Evolutionary conservation across 495 filamentous ascomycete species (phyloP).

Genomic region (Penicillium lagena): DNA sequence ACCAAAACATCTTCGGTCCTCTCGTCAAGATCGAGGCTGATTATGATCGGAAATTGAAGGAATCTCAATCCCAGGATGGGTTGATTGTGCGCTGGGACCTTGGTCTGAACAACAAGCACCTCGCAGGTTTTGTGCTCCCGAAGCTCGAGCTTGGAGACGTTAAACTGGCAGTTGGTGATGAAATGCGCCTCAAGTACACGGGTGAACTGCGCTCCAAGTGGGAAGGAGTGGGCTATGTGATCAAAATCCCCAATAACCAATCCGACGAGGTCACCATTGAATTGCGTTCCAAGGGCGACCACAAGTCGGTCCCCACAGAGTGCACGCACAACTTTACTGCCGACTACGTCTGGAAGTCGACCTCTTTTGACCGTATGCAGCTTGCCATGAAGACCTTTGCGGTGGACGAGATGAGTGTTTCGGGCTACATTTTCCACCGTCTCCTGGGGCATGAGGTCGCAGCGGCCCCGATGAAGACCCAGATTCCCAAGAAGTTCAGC

Average conservation of each 20-base stretch:
- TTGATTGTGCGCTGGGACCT: slow-evolving; percentile 93
- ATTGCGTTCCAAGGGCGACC: slow-evolving; percentile 78
- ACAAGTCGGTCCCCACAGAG: slow-evolving; percentile 93
- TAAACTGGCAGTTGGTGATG: slow-evolving; percentile 95
- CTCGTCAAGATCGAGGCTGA: slow-evolving; percentile 99
- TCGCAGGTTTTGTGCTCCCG: slow-evolving; percentile 91
- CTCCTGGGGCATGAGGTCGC: slow-evolving; percentile 94
- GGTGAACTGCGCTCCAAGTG: slow-evolving; percentile 90
- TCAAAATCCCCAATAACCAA: slow-evolving; percentile 99
- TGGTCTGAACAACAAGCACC: slow-evolving; percentile 95
- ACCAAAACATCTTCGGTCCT: slow-evolving; percentile 97
- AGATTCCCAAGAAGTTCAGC: slow-evolving; percentile 93
- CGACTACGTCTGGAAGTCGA: slow-evolving; percentile 99
- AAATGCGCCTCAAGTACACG: slow-evolving; percentile 96
- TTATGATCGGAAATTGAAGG: slow-evolving; percentile 98
- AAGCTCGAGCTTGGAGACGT: slow-evolving; percentile 98
- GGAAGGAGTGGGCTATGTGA: slow-evolving; percentile 98
- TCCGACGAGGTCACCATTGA: slow-evolving; percentile 97
- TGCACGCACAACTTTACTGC: slow-evolving; percentile 98
- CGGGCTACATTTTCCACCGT: slow-evolving; percentile 98
- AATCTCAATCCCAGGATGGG: slow-evolving; percentile 93
- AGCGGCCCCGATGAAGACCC: slow-evolving; percentile 92
- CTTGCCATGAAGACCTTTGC: slow-evolving; percentile 99
- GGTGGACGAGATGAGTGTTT: slow-evolving; percentile 96
- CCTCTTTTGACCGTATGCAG: slow-evolving; percentile 99